Percentiles rank a stretch among this genome's conserved stretches.
Evolutionary conservation across 257 asterid species (phyloP).

Genomic region (Buddleja alternifolia): DNA sequence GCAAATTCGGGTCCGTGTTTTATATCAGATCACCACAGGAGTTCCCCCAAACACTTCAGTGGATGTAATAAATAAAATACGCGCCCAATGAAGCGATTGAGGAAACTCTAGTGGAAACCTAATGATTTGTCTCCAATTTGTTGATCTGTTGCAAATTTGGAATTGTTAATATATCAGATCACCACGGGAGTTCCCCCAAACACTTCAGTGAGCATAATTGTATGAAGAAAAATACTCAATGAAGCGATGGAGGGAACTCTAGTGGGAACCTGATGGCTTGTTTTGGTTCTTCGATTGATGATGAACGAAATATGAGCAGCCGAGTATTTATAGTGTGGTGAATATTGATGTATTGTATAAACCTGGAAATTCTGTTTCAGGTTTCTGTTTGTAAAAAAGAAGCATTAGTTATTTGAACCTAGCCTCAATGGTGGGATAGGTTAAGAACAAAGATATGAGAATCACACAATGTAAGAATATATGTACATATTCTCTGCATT

Average conservation of each 20-base stretch:
- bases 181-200: slow-evolving; percentile 47
- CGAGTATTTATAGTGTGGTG: slow-evolving; percentile 25
- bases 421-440: no score
- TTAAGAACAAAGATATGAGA: no score
- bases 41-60: slow-evolving; percentile 69
- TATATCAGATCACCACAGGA: slow-evolving; percentile 40
- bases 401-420: slow-evolving; percentile 34
- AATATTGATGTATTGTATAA: background rate
- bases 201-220: slow-evolving; percentile 37
- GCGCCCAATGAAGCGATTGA: slow-evolving; percentile 47
- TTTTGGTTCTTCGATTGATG: background rate
- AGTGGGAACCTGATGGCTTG: slow-evolving; percentile 43
- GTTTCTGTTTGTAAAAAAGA: background rate
- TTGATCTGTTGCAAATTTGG: background rate
- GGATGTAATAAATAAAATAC: background rate
- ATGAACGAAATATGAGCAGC: background rate
- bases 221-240: slow-evolving; percentile 23
- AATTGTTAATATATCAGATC: slow-evolving; percentile 23
- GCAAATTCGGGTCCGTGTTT: background rate
- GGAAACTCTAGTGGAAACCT: slow-evolving; percentile 31
- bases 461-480: no score
- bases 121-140: background rate
- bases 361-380: no score
- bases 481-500: no score
- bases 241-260: slow-evolving; percentile 58